Conservation (phyloP, 345 rosid species). For the Excoecaria cochinchinensis region DNA sequence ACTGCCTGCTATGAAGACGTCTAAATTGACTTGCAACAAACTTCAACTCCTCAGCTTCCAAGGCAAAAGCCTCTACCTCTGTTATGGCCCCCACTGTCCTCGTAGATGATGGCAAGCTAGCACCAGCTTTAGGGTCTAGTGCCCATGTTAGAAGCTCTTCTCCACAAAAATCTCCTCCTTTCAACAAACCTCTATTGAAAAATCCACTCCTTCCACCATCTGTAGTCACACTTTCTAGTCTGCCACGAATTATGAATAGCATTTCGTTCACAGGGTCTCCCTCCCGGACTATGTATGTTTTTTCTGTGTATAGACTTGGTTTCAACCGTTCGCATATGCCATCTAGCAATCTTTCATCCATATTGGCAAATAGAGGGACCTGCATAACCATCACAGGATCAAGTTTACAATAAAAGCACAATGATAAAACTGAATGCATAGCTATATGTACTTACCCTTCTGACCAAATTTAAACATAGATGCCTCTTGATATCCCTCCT, state of each 20-base stretch:
- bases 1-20: slow-evolving; percentile 82
- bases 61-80: slow-evolving; percentile 86
- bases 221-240: slow-evolving; percentile 81
- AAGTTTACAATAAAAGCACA: no score
- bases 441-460: slow-evolving; percentile 55
- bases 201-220: slow-evolving; percentile 93
- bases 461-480: slow-evolving; percentile 78
- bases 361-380: slow-evolving; percentile 85
- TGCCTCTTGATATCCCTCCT: slow-evolving; percentile 87
- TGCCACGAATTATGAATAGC: slow-evolving; percentile 81
- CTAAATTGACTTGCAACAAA: slow-evolving; percentile 86
- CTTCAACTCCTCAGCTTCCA: slow-evolving; percentile 85
- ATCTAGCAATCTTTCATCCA: slow-evolving; percentile 82
- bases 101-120: slow-evolving; percentile 63
- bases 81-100: slow-evolving; percentile 61
- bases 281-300: slow-evolving; percentile 72
- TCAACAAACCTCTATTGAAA: slow-evolving; percentile 66
- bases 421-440: no score
- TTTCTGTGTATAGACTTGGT: slow-evolving; percentile 74
- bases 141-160: slow-evolving; percentile 86
- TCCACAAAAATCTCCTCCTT: slow-evolving; percentile 79
- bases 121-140: slow-evolving; percentile 65
- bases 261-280: slow-evolving; percentile 88
- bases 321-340: slow-evolving; percentile 86
- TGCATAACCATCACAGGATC: slow-evolving; percentile 13